Conservation (phyloP, 2,329 filamentous ascomycete species). For the Ceratocystis huliohia region DNA sequence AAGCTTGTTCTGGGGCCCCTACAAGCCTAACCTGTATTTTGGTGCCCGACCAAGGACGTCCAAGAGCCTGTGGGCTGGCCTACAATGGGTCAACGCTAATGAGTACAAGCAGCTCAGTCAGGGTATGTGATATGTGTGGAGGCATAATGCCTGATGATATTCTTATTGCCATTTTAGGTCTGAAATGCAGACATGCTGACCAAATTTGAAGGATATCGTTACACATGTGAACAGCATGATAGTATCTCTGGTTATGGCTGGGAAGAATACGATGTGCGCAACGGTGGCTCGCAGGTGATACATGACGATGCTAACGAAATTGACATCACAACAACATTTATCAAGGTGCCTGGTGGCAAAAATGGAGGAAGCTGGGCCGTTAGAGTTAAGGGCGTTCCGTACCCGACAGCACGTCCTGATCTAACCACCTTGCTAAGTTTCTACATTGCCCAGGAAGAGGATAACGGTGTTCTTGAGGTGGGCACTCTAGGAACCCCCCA, state of each 20-base stretch:
- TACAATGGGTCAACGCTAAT: constrained; percentile 84
- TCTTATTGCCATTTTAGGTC: not conserved
- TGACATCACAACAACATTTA: constrained; percentile 84
- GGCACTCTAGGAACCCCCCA: constrained; percentile 32
- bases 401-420: constrained; percentile 52
- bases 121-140: constrained; percentile 76
- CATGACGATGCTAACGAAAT: constrained; percentile 79
- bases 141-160: constrained; percentile 34
- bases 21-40: constrained; percentile 89
- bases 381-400: constrained; percentile 68
- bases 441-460: constrained; percentile 76
- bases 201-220: constrained; percentile 36
- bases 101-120: constrained; percentile 61
- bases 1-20: constrained; percentile 89
- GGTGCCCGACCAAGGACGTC: constrained; percentile 72
- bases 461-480: constrained; percentile 51
- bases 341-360: constrained; percentile 76
- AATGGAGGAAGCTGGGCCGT: constrained; percentile 89
- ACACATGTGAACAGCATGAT: constrained; percentile 92
- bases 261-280: constrained; percentile 89
- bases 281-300: constrained; percentile 77
- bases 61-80: constrained; percentile 64
- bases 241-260: constrained; percentile 93
- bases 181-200: not conserved
- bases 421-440: constrained; percentile 70